Evolutionary conservation across 2,329 filamentous ascomycete genomes (phyloP).

Genomic region (Aureobasidium sp.): DNA sequence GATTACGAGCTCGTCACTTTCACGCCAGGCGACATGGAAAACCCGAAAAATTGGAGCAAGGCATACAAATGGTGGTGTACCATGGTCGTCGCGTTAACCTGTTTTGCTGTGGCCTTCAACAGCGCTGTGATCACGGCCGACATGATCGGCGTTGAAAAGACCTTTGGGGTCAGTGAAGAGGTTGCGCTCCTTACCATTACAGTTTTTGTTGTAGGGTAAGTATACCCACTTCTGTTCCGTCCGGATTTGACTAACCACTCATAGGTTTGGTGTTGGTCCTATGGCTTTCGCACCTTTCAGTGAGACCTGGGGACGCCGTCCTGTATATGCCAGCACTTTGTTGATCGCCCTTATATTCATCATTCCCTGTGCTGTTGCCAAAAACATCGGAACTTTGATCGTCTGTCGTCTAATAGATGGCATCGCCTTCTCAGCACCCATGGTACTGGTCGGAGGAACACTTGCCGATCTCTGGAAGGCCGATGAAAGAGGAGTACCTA

Average conservation of each 20-base stretch:
- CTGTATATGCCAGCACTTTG: conserved; percentile 65
- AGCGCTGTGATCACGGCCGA: conserved; percentile 75
- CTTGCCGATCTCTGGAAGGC: conserved; percentile 77
- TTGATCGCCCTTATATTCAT: conserved; percentile 68
- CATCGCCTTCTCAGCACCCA: conserved; percentile 77
- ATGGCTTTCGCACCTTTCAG: conserved; percentile 74
- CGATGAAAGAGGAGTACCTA: conserved; percentile 77
- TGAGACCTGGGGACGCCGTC: conserved; percentile 64
- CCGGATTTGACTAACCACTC: background rate
- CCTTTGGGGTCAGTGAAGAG: conserved; percentile 64
- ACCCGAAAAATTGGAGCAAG: conserved; percentile 41
- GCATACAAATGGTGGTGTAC: conserved; percentile 51
- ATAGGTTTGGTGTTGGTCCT: conserved; percentile 68
- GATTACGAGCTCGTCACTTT: conserved; percentile 63
- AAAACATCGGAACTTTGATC: conserved; percentile 69
- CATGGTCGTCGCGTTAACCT: conserved; percentile 65
- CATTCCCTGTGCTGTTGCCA: conserved; percentile 69
- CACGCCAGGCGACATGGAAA: conserved; percentile 45
- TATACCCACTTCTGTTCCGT: conserved; percentile 43
- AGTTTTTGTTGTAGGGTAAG: conserved; percentile 58
- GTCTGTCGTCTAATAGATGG: conserved; percentile 73
- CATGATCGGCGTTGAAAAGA: conserved; percentile 54
- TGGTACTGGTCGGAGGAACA: conserved; percentile 79
- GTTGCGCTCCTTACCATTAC: conserved; percentile 66
- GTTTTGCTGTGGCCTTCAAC: conserved; percentile 43